Percentiles rank a stretch among this genome's conserved stretches.
phyloP scores from a whole-genome alignment of 441 rosid genomes.

The Capsella rubella region DNA sequence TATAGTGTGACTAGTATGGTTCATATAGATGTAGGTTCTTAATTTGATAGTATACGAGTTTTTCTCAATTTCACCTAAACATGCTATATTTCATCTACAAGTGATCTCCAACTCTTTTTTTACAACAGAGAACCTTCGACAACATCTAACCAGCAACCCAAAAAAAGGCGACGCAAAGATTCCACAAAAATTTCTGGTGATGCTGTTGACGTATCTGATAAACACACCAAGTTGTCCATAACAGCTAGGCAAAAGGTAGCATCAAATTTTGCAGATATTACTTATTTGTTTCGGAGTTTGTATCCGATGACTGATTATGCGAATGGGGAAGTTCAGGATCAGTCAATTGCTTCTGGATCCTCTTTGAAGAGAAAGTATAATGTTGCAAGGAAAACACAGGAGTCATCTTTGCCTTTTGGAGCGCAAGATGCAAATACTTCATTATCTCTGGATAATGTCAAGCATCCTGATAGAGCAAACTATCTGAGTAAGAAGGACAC shows the following conservation, averaged over 20 bases:
- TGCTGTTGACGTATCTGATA: constrained; percentile 55
- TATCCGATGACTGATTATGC: constrained; percentile 45
- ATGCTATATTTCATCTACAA: background rate
- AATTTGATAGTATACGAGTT: background rate
- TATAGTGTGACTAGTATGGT: background rate
- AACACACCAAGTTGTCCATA: constrained; percentile 61
- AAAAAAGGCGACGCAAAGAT: constrained; percentile 89
- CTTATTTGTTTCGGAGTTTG: constrained; percentile 50
- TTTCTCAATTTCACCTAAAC: background rate
- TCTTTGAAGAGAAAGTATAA: constrained; percentile 63
- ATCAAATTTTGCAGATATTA: constrained; percentile 46
- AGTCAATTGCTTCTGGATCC: constrained; percentile 52
- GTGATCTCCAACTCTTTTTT: constrained; percentile 38
- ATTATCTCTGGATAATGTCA: constrained; percentile 49
- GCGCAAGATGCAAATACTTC: constrained; percentile 59
- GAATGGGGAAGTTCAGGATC: constrained; percentile 57
- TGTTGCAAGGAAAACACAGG: constrained; percentile 57
- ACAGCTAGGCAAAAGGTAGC: constrained; percentile 52
- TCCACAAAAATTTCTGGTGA: constrained; percentile 56
- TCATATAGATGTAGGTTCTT: constrained; percentile 11
- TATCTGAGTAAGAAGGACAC: constrained; percentile 51
- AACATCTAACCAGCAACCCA: constrained; percentile 70
- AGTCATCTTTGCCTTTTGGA: constrained; percentile 51
- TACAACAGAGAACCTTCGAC: constrained; percentile 62
- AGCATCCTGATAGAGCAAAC: constrained; percentile 60